These are phyloP conservation scores for Solanum megistacrolobum DNA, from an alignment of 257 asterid species.

Conservation along the genomic window DNA sequence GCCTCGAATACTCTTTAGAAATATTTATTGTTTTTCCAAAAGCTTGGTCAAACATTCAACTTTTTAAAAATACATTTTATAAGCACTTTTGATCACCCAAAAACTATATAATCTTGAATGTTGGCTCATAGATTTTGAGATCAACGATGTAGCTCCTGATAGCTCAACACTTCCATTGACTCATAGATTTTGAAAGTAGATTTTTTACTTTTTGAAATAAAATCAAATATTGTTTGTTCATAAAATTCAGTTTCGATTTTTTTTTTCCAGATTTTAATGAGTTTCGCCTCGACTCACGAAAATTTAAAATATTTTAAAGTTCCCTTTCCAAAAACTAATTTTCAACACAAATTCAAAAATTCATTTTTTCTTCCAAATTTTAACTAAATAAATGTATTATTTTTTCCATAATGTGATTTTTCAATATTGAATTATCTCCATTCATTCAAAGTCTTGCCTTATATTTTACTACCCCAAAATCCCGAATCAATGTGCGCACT, in stretches of 20 bases:
- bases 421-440: background rate
- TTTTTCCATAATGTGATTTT: background rate
- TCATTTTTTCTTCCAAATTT: background rate
- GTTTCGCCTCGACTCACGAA: fast-evolving
- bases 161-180: background rate
- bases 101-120: too few relatives aligned
- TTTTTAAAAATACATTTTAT: too few relatives aligned
- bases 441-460: background rate
- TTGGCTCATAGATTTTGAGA: background rate
- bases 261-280: too few relatives aligned
- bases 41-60: fast-evolving
- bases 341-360: background rate
- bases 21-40: fast-evolving
- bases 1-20: background rate
- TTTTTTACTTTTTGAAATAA: too few relatives aligned
- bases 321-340: too few relatives aligned
- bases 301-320: too few relatives aligned
- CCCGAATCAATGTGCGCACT: slow-evolving; percentile 14
- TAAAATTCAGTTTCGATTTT: too few relatives aligned
- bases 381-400: background rate
- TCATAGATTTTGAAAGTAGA: background rate
- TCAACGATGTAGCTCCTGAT: background rate
- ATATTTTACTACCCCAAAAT: background rate
- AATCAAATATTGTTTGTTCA: too few relatives aligned
- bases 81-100: background rate